Conservation (phyloP, 2,329 filamentous ascomycete genomes). For the Aplosporella prunicola region DNA sequence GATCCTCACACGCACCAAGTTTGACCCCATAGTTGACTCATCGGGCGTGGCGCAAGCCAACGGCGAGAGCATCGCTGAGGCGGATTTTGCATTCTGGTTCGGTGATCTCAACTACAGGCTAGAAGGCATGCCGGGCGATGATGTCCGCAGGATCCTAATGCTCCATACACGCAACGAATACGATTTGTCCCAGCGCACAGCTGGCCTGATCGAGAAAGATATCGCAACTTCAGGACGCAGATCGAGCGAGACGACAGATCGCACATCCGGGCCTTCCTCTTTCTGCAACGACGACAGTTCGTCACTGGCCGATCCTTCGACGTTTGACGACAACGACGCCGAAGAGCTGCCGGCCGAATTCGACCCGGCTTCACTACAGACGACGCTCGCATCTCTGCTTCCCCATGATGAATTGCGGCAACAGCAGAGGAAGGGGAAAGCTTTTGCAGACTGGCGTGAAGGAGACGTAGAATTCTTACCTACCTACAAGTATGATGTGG, state of each 20-base stretch:
- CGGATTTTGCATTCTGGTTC: conserved; percentile 93
- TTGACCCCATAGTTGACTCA: conserved; percentile 59
- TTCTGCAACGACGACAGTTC: neutral
- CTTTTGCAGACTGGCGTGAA: conserved; percentile 87
- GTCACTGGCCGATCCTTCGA: neutral
- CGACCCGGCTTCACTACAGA: conserved; percentile 79
- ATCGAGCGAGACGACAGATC: neutral
- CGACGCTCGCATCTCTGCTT: conserved; percentile 76
- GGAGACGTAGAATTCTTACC: conserved; percentile 81
- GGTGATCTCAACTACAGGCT: conserved; percentile 93
- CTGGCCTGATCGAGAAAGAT: conserved; percentile 19
- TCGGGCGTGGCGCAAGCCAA: conserved; percentile 49
- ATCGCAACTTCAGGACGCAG: conserved; percentile 5
- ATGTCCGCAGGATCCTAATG: conserved; percentile 75
- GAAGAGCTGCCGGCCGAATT: conserved; percentile 42
- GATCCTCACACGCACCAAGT: conserved; percentile 65
- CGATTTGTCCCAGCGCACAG: conserved; percentile 28
- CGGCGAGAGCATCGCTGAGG: conserved; percentile 70
- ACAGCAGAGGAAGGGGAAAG: conserved; percentile 64
- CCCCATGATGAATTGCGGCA: conserved; percentile 79
- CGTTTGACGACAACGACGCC: conserved; percentile 9
- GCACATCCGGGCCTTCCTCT: neutral
- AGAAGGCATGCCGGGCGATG: conserved; percentile 77
- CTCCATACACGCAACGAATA: conserved; percentile 76
- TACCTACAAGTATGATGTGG: conserved; percentile 95